phyloP scores from a whole-genome alignment of 495 filamentous ascomycete genomes.

The Neurospora africana region DNA sequence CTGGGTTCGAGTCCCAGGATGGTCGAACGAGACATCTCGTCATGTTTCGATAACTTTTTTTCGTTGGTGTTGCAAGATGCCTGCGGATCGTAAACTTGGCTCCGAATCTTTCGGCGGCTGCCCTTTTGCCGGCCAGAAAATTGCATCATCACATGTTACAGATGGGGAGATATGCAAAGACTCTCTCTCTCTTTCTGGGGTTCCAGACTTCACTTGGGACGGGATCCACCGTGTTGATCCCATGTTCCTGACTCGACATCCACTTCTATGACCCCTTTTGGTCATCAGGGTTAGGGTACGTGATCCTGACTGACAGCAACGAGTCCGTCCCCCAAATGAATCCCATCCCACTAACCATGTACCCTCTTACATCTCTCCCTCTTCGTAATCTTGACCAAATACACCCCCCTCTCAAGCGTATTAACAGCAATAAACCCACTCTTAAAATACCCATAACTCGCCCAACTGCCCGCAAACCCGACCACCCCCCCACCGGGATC shows the following conservation, averaged over 20 bases:
- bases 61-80: background rate
- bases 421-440: constrained; percentile 45
- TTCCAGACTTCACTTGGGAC: background rate
- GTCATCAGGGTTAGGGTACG: background rate
- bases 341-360: background rate
- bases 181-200: background rate
- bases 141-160: background rate
- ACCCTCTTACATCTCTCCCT: background rate
- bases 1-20: background rate
- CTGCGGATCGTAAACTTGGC: background rate
- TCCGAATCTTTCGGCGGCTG: background rate
- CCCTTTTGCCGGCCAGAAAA: background rate
- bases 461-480: constrained; percentile 46
- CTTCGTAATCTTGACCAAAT: constrained; percentile 25
- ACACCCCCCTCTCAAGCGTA: constrained; percentile 46
- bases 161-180: background rate
- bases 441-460: constrained; percentile 43
- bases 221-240: background rate
- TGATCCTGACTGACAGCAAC: background rate
- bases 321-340: background rate
- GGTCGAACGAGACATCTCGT: background rate
- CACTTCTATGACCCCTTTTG: background rate
- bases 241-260: background rate
- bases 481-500: constrained; percentile 28
- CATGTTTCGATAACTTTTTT: background rate